Base-by-base conservation (phyloP, 805 yeast species). In the Hanseniaspora taiwanica region DNA sequence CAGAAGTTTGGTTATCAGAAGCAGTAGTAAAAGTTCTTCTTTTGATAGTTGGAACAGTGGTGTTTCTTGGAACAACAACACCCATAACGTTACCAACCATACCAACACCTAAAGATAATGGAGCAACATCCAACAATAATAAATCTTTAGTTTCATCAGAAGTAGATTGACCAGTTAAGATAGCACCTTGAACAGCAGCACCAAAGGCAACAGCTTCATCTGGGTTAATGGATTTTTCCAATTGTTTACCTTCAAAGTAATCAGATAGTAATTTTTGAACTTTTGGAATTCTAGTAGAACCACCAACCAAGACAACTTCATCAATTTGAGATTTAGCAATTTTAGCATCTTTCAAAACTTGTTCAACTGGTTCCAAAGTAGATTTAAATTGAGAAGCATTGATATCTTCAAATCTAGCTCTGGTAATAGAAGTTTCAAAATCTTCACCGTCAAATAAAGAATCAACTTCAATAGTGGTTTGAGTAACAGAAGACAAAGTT, bases 151-250 rank as follows among this genome's bases (percentile, higher is more conserved):
- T 86, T 68, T 85, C 94, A 49, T 81, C 91, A 53, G 82, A 77
- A 50, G 85, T 79, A 48, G 84, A 75, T 68, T 74, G 86, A 72
- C 95, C 95, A 55, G 96, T 82, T 69, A 87, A 76, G 71, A 89
- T 84, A 64, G 96, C 96, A 73, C 95, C 97, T 75, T 87, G 96
- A 59, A 87, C 96, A 60, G 97, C 96, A 60, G 97, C 97, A 80
- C 96, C 96, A 76, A 85, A 85, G 60, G 96, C 96, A 66, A 86
- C 96, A 63, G 96, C 96, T 76, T 86, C 96, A 74, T 86, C 96
- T 54, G 96, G 96, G 86, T 86, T 86, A 69, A 86, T 87, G 53
- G 94, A 81, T 74, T 84, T 87, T 72, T 84, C 91, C 65, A 85
- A 82, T 69, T 84, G 87, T 76, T 87, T 87, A 67, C 96, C 96